A percentile compares a stretch with the other conserved stretches of the same genome.
Evolutionary conservation across 768 basidiomycete genomes (phyloP).

Genomic region (Tephrocybe sp.): DNA sequence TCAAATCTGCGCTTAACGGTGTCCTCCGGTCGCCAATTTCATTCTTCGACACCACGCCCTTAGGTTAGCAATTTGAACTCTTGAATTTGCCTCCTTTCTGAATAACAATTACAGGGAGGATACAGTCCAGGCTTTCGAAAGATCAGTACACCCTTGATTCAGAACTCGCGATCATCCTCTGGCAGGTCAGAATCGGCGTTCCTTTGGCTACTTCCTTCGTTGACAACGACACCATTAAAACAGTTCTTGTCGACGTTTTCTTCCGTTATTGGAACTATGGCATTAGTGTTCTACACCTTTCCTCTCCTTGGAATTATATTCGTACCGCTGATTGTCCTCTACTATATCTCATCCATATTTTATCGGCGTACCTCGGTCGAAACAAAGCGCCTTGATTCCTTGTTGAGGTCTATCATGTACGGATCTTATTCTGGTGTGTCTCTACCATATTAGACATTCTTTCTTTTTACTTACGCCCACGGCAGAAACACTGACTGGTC

Average conservation of each 20-base stretch:
- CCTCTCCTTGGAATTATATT: constrained; percentile 69
- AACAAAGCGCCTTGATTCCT: constrained; percentile 62
- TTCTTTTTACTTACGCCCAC: neutral
- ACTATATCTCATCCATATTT: constrained; percentile 52
- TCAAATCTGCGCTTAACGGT: constrained; percentile 51
- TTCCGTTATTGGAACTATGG: constrained; percentile 54
- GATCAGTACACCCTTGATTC: constrained; percentile 62
- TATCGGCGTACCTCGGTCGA: constrained; percentile 65
- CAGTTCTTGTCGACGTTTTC: constrained; percentile 41
- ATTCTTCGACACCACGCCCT: constrained; percentile 76
- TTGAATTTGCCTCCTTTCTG: neutral
- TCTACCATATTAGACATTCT: neutral
- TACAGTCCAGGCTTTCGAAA: constrained; percentile 57
- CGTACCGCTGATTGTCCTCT: constrained; percentile 49
- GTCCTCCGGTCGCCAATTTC: constrained; percentile 62
- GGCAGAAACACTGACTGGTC: constrained; percentile 60
- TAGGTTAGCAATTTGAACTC: constrained; percentile 37
- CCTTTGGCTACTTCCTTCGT: neutral
- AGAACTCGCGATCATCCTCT: constrained; percentile 44
- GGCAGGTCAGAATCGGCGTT: constrained; percentile 34
- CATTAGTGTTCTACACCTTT: constrained; percentile 65
- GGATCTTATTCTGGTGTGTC: constrained; percentile 53
- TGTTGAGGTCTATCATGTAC: constrained; percentile 59
- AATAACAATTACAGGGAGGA: constrained; percentile 41
- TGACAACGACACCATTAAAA: neutral